A percentile compares a stretch with the other conserved stretches of the same genome.
Conservation (phyloP, 2,329 filamentous ascomycete species). For the Diaporthe citri region DNA sequence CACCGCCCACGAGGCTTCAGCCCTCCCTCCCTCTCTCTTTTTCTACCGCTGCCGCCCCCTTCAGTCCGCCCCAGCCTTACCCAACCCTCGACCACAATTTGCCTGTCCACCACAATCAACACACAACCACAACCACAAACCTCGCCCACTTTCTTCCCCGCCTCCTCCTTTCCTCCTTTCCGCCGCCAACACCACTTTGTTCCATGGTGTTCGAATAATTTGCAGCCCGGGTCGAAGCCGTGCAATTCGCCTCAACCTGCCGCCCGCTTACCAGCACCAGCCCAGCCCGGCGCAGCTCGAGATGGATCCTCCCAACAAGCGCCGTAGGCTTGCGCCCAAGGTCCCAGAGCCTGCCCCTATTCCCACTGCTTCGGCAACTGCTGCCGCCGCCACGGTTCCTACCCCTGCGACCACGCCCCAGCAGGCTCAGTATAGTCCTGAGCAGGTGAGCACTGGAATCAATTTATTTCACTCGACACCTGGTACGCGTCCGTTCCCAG, state of each 20-base stretch:
- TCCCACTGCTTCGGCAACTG: conserved; percentile 7
- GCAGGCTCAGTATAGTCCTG: conserved; percentile 39
- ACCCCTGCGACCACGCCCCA: conserved; percentile 37
- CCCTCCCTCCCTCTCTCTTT: conserved; percentile 24
- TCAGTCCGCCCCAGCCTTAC: conserved; percentile 27
- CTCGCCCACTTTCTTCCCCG: neutral
- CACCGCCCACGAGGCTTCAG: conserved; percentile 33
- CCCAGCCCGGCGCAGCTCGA: neutral
- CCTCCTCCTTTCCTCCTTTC: neutral
- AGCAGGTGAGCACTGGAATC: conserved; percentile 40
- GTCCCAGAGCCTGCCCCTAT: conserved; percentile 42
- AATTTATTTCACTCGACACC: neutral
- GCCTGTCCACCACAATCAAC: conserved; percentile 3
- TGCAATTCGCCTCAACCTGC: neutral
- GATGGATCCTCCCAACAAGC: conserved; percentile 48
- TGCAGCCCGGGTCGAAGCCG: neutral
- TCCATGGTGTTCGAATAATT: neutral
- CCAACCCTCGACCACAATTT: conserved; percentile 21
- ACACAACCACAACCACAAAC: conserved; percentile 3
- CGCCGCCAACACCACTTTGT: neutral
- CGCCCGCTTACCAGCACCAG: neutral
- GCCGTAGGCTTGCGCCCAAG: conserved; percentile 47
- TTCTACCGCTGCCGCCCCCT: conserved; percentile 18
- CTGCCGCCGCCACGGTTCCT: conserved; percentile 29
- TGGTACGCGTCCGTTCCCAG: neutral